Evolutionary conservation across 2,329 filamentous ascomycete species (phyloP), one percentile per base, ranked within the genome.

Genomic region (Fusarium devonianum): DNA sequence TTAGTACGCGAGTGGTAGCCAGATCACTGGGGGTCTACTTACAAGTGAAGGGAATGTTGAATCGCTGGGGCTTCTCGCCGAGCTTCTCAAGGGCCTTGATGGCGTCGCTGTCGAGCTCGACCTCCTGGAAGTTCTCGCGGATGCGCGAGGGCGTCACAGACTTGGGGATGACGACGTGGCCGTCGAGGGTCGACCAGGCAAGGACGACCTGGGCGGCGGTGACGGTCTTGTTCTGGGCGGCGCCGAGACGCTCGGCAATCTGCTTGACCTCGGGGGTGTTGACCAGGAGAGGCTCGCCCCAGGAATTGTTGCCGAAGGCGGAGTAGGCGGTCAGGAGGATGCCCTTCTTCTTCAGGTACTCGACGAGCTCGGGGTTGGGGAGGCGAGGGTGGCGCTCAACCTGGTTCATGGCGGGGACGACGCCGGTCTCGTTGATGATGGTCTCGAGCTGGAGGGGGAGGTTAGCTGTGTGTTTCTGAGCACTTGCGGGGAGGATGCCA

Each of bases 81-180:
- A 89, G 80, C 67, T 79, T 73, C 69, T 85, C 79, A 34, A 90
- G 79, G 11, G 78, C 83, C 53, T 78, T 74, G 63, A 86, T 80
- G 59, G 87, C 81, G 44, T 78, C 76, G 28, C 80, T 75, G 33
- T 74, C 72, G 49, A 90, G 74, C 65, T 89, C 80, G 38, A 85
- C 78, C 70, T 88, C 80, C 73, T 85, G 75, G 67, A 86, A 90
- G 78, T 92, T 91, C 65, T 77, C 79, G 64, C 81, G 75, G 60
- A 92, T 91, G 49, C 88, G 82, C 23, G 77, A 77, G 38, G 83
- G 78, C 47, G 81, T 89, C 56, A 90, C 86, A 14, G 81, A 86
- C 78, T 91, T 91, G 65, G 88, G 88, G 62, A 91, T 90, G 60
- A 91, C 88, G 61, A 78, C 83, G 72, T 85, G 86, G 44, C 84